A percentile compares a stretch with the other conserved stretches of the same genome.
Evolutionary conservation across 306 rosid genomes (phyloP).

Genomic region (Luffa aegyptiaca): DNA sequence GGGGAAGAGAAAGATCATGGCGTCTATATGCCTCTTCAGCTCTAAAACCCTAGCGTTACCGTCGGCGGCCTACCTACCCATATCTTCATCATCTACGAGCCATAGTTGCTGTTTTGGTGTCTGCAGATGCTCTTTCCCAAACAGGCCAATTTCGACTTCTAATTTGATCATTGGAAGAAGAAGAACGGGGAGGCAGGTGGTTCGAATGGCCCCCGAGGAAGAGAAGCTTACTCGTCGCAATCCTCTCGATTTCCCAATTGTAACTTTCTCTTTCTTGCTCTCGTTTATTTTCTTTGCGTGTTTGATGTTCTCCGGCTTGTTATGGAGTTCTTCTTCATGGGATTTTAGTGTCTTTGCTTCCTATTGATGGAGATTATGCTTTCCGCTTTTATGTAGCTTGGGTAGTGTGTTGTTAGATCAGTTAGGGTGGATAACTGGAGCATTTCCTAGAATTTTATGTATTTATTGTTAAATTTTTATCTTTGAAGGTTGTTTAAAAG

Average conservation of each 20-base stretch:
- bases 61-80: background rate
- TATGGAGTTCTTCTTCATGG: background rate
- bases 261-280: slow-evolving; percentile 1
- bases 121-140: slow-evolving; percentile 1
- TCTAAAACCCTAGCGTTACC: slow-evolving; percentile 7
- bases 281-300: background rate
- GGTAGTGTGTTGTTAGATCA: background rate
- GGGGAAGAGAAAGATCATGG: background rate
- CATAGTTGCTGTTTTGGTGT: background rate
- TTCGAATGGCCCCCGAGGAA: slow-evolving; percentile 85
- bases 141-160: background rate
- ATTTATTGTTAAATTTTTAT: background rate
- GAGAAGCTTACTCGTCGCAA: slow-evolving; percentile 76
- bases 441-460: background rate
- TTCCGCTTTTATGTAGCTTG: background rate
- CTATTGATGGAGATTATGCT: background rate
- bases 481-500: background rate
- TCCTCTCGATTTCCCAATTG: slow-evolving; percentile 75
- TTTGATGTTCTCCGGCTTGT: background rate
- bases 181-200: slow-evolving; percentile 18
- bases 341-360: background rate
- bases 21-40: background rate
- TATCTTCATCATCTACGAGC: background rate
- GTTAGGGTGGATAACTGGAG: background rate
- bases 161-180: background rate